A percentile compares a stretch with the other conserved stretches of the same genome.
Conservation (phyloP, 495 filamentous ascomycete species). For the Neurospora pannonica region DNA sequence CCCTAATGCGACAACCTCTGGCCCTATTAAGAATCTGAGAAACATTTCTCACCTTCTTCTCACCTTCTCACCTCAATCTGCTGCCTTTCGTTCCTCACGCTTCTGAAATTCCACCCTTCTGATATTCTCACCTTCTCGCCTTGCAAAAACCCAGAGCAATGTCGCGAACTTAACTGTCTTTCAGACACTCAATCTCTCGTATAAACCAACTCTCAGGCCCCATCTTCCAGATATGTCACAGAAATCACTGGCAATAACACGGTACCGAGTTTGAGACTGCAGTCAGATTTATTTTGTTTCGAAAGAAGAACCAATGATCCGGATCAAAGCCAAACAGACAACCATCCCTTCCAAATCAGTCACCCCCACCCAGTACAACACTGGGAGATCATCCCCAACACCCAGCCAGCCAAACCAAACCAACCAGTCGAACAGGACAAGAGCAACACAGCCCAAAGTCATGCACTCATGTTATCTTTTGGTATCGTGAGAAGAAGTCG, state of each 20-base stretch:
- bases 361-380: background rate
- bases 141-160: background rate
- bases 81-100: background rate
- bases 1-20: background rate
- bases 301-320: background rate
- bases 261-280: background rate
- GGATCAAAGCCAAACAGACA: background rate
- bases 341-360: background rate
- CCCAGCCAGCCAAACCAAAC: background rate
- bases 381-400: background rate
- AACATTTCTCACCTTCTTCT: background rate
- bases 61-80: background rate
- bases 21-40: background rate
- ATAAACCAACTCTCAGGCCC: background rate
- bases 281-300: background rate
- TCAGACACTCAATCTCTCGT: background rate
- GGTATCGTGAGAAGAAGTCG: background rate
- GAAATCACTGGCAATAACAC: background rate
- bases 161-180: background rate
- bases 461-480: constrained; percentile 2
- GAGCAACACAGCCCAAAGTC: constrained; percentile 3
- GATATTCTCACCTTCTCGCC: background rate
- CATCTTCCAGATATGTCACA: background rate
- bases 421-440: constrained; percentile 3
- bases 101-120: background rate